These are phyloP conservation scores for Hypoxylon perforatum DNA, from an alignment of 495 filamentous ascomycete genomes.

Conservation along the genomic window DNA sequence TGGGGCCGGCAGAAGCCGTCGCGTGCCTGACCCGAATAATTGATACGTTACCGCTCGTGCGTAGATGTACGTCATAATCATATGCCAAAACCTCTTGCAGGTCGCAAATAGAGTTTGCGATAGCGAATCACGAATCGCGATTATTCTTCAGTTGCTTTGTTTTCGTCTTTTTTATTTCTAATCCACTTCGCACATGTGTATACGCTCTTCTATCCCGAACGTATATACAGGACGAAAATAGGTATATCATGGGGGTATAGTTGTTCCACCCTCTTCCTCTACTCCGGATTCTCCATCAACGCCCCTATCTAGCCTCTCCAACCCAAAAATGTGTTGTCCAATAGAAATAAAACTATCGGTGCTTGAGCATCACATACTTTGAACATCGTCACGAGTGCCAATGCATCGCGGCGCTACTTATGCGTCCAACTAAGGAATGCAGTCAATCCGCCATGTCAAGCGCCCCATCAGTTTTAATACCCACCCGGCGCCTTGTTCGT, in stretches of 20 bases:
- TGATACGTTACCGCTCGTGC: conserved; percentile 1
- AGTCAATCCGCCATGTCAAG: conserved; percentile 5
- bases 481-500: conserved; percentile 25
- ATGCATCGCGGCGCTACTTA: too few species aligned
- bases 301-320: conserved; percentile 10
- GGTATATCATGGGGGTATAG: conserved; percentile 25
- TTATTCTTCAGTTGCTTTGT: too few species aligned
- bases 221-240: conserved; percentile 30
- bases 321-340: conserved; percentile 17
- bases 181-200: background rate
- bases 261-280: conserved; percentile 10
- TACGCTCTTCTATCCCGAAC: conserved; percentile 23
- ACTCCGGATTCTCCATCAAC: background rate
- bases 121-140: background rate
- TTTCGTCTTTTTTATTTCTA: background rate
- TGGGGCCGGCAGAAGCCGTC: conserved; percentile 30
- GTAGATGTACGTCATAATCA: conserved; percentile 35
- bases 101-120: background rate
- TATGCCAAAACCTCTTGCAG: conserved; percentile 21
- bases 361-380: background rate
- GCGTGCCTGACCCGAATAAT: conserved; percentile 10
- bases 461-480: conserved; percentile 24
- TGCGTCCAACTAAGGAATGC: background rate
- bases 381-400: background rate
- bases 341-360: conserved; percentile 8